phyloP scores from a whole-genome alignment of 164 flowering plant genomes.

The Amborella trichopoda region DNA sequence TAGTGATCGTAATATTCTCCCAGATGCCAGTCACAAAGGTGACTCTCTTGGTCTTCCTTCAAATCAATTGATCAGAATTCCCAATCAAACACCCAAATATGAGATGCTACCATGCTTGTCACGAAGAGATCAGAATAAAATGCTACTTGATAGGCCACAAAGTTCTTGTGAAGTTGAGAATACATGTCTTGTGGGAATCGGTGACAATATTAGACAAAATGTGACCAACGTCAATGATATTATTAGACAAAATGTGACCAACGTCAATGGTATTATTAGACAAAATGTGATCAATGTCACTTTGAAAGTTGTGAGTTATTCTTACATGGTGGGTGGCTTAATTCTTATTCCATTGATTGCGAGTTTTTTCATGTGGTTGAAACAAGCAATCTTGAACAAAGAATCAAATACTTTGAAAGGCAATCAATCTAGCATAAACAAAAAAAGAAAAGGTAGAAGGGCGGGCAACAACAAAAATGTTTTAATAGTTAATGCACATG shows the following conservation, averaged over 20 bases:
- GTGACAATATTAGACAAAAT: constrained; percentile 2
- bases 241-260: no score
- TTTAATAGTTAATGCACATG: constrained; percentile 9
- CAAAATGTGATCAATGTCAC: no score
- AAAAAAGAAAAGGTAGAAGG: constrained; percentile 41
- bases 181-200: constrained; percentile 2
- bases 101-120: background rate
- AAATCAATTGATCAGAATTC: background rate
- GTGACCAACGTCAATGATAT: background rate
- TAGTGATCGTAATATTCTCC: constrained; percentile 9
- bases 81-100: constrained; percentile 2
- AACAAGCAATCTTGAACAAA: constrained; percentile 8
- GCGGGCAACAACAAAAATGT: constrained; percentile 19
- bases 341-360: no score
- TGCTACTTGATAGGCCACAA: background rate
- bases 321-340: no score
- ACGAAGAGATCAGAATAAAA: no score
- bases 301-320: no score
- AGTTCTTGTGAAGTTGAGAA: constrained; percentile 3
- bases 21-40: constrained; percentile 5
- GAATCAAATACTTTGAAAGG: constrained; percentile 9
- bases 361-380: constrained; percentile 1
- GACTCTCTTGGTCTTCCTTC: background rate
- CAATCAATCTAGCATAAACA: constrained; percentile 13
- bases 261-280: no score